These are phyloP conservation scores for Tulasnella sp. DNA, from an alignment of 768 basidiomycete species.

Conservation along the genomic window DNA sequence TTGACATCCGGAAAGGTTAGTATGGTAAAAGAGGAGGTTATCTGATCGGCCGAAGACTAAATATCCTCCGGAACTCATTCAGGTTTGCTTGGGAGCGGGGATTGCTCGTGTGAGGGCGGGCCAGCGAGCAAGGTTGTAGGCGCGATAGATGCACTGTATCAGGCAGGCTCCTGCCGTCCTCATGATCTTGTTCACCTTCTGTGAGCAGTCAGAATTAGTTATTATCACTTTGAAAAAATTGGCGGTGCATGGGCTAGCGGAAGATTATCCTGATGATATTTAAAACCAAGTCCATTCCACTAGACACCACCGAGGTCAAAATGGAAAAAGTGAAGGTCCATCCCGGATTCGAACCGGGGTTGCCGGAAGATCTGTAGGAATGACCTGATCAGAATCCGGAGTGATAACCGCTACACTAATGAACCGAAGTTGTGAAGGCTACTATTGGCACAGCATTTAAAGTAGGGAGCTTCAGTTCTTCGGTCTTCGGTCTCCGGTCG, in stretches of 20 bases:
- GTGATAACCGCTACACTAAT: constrained; percentile 28
- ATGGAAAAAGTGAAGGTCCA: constrained; percentile 9
- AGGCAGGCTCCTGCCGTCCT: neutral
- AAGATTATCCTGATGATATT: too few species aligned
- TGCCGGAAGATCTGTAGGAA: constrained; percentile 9
- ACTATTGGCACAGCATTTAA: too few species aligned
- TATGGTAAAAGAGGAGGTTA: neutral
- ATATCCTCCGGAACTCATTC: neutral
- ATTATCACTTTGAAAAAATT: too few species aligned
- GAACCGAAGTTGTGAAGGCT: neutral
- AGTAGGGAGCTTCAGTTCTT: too few species aligned
- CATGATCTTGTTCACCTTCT: too few species aligned
- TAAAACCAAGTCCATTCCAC: too few species aligned
- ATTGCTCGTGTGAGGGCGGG: neutral
- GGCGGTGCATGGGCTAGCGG: too few species aligned
- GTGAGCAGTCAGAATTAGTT: too few species aligned
- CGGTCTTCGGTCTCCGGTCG: too few species aligned
- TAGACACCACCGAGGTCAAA: neutral
- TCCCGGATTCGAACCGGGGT: constrained; percentile 24
- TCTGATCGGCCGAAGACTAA: neutral
- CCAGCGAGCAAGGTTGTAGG: neutral
- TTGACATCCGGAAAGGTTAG: constrained; percentile 55
- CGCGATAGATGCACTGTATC: too few species aligned
- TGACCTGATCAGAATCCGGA: constrained; percentile 20
- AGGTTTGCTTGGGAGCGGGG: neutral